Conservation (phyloP, 2,329 filamentous ascomycete genomes). For the Uncinocarpus reesii region DNA sequence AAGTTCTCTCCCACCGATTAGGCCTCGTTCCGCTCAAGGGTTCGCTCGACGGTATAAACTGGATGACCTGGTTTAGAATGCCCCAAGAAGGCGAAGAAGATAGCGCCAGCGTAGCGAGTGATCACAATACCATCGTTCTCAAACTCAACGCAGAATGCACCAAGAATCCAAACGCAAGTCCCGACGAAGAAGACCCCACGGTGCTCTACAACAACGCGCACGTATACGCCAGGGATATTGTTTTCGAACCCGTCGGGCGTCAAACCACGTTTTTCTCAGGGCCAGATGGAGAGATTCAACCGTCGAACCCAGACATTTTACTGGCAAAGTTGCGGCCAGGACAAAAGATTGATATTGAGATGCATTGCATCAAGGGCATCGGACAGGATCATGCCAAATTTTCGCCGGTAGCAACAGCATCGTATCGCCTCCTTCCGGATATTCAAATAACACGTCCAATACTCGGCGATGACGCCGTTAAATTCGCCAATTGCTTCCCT, state of each 20-base stretch:
- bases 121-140: slow-evolving; percentile 81
- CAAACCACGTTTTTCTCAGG: slow-evolving; percentile 57
- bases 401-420: slow-evolving; percentile 88
- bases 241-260: slow-evolving; percentile 63
- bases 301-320: slow-evolving; percentile 84
- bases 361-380: slow-evolving; percentile 92
- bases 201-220: slow-evolving; percentile 80
- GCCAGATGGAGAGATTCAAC: slow-evolving; percentile 51
- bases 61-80: slow-evolving; percentile 73
- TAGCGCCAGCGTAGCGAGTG: slow-evolving; percentile 44
- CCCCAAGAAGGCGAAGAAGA: slow-evolving; percentile 53
- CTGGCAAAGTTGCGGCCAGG: slow-evolving; percentile 88
- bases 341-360: slow-evolving; percentile 72
- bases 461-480: slow-evolving; percentile 71
- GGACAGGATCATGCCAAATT: slow-evolving; percentile 95
- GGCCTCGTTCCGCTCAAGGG: slow-evolving; percentile 85
- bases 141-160: slow-evolving; percentile 69
- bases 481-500: slow-evolving; percentile 85
- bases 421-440: slow-evolving; percentile 79
- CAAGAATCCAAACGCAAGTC: slow-evolving; percentile 60
- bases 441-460: slow-evolving; percentile 80
- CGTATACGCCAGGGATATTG: slow-evolving; percentile 67
- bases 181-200: slow-evolving; percentile 65
- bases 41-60: slow-evolving; percentile 64
- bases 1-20: slow-evolving; percentile 82